Evolutionary conservation across 2,329 filamentous ascomycete genomes (phyloP).

Genomic region (Chalaropsis ovoidea): DNA sequence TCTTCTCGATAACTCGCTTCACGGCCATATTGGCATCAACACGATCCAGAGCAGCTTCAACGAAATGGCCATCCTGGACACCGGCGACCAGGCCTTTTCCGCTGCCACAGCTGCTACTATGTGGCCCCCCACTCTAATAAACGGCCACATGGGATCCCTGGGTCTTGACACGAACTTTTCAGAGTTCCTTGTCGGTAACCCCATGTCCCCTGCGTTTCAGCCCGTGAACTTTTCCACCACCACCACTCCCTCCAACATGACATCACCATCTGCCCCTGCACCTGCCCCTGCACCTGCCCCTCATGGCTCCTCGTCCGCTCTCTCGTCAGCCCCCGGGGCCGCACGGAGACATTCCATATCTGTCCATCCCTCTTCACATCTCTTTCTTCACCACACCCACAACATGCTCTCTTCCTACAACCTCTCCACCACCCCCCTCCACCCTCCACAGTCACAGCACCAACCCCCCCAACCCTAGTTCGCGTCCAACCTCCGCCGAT

Average conservation of each 20-base stretch:
- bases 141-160: conserved; percentile 28
- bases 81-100: conserved; percentile 28
- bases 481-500: conserved; percentile 5
- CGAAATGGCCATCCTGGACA: conserved; percentile 45
- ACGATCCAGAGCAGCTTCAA: conserved; percentile 75
- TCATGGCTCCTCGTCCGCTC: not conserved
- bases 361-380: conserved; percentile 1
- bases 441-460: not conserved
- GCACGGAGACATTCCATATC: conserved; percentile 21
- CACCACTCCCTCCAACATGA: conserved; percentile 2
- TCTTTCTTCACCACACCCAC: not conserved
- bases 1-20: conserved; percentile 20
- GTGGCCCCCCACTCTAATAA: conserved; percentile 61
- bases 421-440: not conserved
- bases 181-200: conserved; percentile 25
- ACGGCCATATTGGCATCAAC: conserved; percentile 50
- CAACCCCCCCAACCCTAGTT: conserved; percentile 4
- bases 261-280: conserved; percentile 11
- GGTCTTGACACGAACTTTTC: conserved; percentile 24
- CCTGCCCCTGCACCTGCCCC: not conserved
- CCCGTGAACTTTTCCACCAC: conserved; percentile 22
- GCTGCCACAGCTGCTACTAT: conserved; percentile 40
- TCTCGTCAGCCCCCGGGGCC: conserved; percentile 5
- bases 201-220: conserved; percentile 21
- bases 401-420: conserved; percentile 1